phyloP scores from a whole-genome alignment of 495 filamentous ascomycete species.

The Penicillium paxilli region DNA sequence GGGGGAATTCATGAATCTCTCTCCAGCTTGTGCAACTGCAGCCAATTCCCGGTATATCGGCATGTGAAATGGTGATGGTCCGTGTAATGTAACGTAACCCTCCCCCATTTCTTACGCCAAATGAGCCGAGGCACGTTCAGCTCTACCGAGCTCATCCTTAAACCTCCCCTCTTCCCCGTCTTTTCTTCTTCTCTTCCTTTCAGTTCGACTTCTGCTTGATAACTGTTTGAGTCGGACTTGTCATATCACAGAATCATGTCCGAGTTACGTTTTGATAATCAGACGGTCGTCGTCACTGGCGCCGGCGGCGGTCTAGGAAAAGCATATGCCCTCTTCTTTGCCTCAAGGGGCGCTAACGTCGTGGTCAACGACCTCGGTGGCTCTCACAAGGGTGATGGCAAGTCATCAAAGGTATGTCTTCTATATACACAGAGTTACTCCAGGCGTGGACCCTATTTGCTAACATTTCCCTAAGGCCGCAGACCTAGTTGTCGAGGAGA shows the following conservation, averaged over 20 bases:
- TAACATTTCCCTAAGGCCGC: constrained; percentile 65
- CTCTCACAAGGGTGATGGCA: constrained; percentile 92
- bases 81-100: constrained; percentile 23
- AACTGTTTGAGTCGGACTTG: constrained; percentile 18
- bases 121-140: constrained; percentile 42
- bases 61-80: constrained; percentile 49
- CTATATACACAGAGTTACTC: neutral
- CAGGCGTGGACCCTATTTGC: constrained; percentile 7
- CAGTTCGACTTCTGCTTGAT: constrained; percentile 20
- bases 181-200: constrained; percentile 6
- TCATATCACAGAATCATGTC: constrained; percentile 52
- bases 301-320: constrained; percentile 94
- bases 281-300: constrained; percentile 95
- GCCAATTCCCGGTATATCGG: constrained; percentile 17
- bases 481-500: constrained; percentile 94
- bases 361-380: constrained; percentile 97
- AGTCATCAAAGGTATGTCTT: constrained; percentile 71
- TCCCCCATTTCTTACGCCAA: constrained; percentile 26
- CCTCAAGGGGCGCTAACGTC: constrained; percentile 86
- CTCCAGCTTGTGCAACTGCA: too few relatives aligned
- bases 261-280: constrained; percentile 89
- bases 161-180: constrained; percentile 29
- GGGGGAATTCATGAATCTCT: too few relatives aligned
- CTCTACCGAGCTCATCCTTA: constrained; percentile 42
- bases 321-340: constrained; percentile 91